Base-by-base conservation (phyloP, 1,284 basidiomycete species). In the Fomitopsis schrenkii region DNA sequence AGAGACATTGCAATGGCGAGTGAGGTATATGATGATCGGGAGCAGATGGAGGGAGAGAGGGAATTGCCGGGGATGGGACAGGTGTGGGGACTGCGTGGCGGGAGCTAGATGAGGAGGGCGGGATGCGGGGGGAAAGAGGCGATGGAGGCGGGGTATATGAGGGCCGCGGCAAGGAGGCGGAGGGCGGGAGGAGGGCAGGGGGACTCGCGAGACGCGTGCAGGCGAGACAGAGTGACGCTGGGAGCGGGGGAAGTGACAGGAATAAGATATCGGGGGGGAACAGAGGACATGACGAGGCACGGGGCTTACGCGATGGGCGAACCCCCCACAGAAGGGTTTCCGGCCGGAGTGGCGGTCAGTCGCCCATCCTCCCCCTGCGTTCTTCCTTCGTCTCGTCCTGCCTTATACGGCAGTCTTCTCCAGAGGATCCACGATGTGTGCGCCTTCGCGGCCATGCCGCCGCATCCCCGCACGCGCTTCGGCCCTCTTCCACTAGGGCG, bases 361-460 rank as follows among this genome's bases (percentile, higher is more conserved):
- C 60, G 50, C 41, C 53, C 63, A 33, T 60, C 55, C 44, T 52
- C 48, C 55, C 10, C 26, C 33, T 55, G 40, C 57, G 53, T 46
- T 58, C 57, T 30, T 52, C 42, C 46, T 6, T 40, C 38, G 22
- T 7, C 33, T 57, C 22, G 46, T 33, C 56, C 54, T 53, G 61
- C 65, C 65, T 33, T 62, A 62, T 62, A 35, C 1, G 61, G 67
- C 19, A 44, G 54, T 38, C 64, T 68, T 68, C 67, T 62, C 26
- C 0, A 45, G 9, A 2, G 14, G 67, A 68, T 66, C 59, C 65
- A 46, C 67, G 50, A 15, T 38, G 52, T 53, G 14, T 19, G 35
- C 14, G 52, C 2, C 35, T 54, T 56, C 35, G 56, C 36, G 56
- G 4, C 30, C 56, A 5, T 22, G 33, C 44, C 45, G 45, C 44